These are phyloP conservation scores for Penicillium goetzii DNA, from an alignment of 495 filamentous ascomycete genomes.

Conservation along the genomic window DNA sequence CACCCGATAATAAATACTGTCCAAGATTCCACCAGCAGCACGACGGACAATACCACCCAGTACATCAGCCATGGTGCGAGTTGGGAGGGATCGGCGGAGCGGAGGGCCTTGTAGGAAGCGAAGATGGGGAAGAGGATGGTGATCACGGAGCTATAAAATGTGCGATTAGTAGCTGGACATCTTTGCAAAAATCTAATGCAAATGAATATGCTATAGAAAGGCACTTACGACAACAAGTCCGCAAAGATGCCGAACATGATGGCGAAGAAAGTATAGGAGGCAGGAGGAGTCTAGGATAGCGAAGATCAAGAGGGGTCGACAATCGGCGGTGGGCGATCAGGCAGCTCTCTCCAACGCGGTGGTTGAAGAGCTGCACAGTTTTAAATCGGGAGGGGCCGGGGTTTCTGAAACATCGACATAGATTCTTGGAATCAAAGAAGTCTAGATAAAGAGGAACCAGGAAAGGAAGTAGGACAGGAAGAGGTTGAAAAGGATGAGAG, in stretches of 20 bases:
- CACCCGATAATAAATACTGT: constrained; percentile 81
- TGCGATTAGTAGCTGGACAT: not conserved
- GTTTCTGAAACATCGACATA: not conserved
- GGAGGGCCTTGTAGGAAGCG: constrained; percentile 97
- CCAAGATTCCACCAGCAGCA: constrained; percentile 84
- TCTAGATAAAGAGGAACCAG: not conserved
- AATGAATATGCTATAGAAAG: not conserved
- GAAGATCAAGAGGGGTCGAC: constrained; percentile 19
- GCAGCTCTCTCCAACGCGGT: constrained; percentile 19
- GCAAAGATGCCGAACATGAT: constrained; percentile 82
- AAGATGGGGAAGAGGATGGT: constrained; percentile 96
- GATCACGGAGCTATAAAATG: constrained; percentile 69
- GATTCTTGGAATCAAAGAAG: not conserved
- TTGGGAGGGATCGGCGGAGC: constrained; percentile 85
- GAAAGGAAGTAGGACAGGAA: not conserved
- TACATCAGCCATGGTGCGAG: constrained; percentile 99
- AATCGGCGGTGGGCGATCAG: constrained; percentile 18
- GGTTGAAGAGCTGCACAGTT: constrained; percentile 16
- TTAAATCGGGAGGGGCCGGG: not conserved
- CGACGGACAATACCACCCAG: constrained; percentile 89
- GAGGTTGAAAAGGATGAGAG: constrained; percentile 5
- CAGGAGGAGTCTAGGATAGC: not conserved
- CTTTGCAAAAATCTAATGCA: not conserved
- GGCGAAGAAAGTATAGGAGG: not conserved
- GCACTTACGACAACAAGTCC: constrained; percentile 74